Base-by-base conservation (phyloP, 768 basidiomycete genomes). In the Leccinum imitatum region DNA sequence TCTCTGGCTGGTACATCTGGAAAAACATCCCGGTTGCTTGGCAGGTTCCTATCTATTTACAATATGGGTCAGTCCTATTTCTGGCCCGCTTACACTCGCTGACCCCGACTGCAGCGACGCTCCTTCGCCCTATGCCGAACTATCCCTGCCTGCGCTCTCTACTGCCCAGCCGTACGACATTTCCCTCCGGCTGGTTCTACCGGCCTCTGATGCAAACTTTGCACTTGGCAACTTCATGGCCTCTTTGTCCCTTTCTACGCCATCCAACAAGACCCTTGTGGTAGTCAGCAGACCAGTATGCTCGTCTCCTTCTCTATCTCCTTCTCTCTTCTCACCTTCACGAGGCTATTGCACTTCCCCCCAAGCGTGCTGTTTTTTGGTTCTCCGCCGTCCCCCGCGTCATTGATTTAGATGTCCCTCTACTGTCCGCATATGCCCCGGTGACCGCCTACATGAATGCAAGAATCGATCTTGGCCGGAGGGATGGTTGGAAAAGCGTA, bases 161-260 rank as follows among this genome's bases (percentile, higher is more conserved):
- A 67, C 82, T 17, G 75, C 80, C 39, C 91, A 93, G 62, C 82
- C 83, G n/a, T 94, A 93, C 58, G 85, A 91, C 63, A 77, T 94
- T 54, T 85, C 85, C 48, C 73, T 93, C 15, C 82, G 84, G 56
- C 76, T 94, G 15, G 71, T 76, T 30, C 77, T 93, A 7, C 92
- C 92, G 11, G 78, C 83, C 4, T 81, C 82, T 17, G 84, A 86
- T 59, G 72, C 85, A 21, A 93, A 91, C 74, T 77, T 83, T 65
- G 85, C 78, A 4, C 83, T 94, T 3, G 92, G 92, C 46, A 94
- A 94, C 71, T 94, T 93, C 73, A 94, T 94, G 92, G 77, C 84
- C 5, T 81, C 78, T 48, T 69, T 93, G 37, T 84, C 80, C 1
- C 73, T 94, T 27, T 77, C 76, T 3, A 85, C 86, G 0, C 65